Percentiles rank a stretch among this genome's conserved stretches.
phyloP scores from a whole-genome alignment of 2,329 filamentous ascomycete genomes.

The Zymoseptoria passerinii region DNA sequence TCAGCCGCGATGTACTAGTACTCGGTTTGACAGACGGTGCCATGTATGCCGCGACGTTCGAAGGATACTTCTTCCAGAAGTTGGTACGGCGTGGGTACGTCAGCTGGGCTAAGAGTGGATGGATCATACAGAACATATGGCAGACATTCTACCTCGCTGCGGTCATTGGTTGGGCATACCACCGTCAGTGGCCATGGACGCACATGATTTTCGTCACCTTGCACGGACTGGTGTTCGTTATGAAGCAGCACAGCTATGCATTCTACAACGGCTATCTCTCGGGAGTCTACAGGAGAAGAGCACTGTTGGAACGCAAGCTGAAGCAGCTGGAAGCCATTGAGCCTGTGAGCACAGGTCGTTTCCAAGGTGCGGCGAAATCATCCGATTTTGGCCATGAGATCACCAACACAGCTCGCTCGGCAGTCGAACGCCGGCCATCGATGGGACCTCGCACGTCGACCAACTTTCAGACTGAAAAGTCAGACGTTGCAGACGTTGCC shows the following conservation, averaged over 20 bases:
- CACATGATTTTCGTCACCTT: conserved; percentile 71
- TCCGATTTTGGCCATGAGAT: conserved; percentile 15
- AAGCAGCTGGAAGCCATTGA: conserved; percentile 50
- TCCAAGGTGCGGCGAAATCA: conserved; percentile 5
- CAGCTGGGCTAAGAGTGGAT: conserved; percentile 60
- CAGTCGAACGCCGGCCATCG: conserved; percentile 26
- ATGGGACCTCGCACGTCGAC: conserved; percentile 35
- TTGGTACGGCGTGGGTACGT: conserved; percentile 51
- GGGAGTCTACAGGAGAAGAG: conserved; percentile 49
- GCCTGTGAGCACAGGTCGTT: conserved; percentile 30
- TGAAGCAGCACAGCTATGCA: conserved; percentile 76
- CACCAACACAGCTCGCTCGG: neutral
- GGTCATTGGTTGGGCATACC: conserved; percentile 57
- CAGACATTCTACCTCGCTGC: conserved; percentile 55
- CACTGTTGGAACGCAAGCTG: conserved; percentile 42
- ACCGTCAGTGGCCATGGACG: conserved; percentile 74
- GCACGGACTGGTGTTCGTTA: conserved; percentile 65
- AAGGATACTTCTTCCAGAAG: conserved; percentile 59
- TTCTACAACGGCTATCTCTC: conserved; percentile 65
- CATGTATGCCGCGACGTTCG: conserved; percentile 58
- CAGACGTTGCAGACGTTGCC: conserved; percentile 54
- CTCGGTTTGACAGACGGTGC: conserved; percentile 56
- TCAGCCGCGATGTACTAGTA: conserved; percentile 44
- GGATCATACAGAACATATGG: conserved; percentile 70
- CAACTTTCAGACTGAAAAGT: conserved; percentile 39